Evolutionary conservation across 352 stramenopile genomes (phyloP).

Genomic region (Phytophthora capsici): DNA sequence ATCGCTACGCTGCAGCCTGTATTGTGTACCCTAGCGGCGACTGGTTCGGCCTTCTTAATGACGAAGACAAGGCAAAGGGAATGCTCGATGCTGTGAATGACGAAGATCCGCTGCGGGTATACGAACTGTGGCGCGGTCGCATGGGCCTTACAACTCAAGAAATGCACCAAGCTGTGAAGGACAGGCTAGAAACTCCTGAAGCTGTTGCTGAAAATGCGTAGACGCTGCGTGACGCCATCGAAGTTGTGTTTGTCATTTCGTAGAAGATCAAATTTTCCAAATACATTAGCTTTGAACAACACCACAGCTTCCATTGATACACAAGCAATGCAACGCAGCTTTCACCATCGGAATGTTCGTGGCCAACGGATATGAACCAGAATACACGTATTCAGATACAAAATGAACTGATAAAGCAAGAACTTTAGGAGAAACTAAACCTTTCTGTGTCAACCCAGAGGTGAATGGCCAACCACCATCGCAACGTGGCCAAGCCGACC

Average conservation of each 20-base stretch:
- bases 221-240: neutral
- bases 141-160: constrained; percentile 57
- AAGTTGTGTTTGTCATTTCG: constrained; percentile 4
- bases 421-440: neutral
- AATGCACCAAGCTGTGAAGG: constrained; percentile 56
- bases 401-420: neutral
- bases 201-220: constrained; percentile 31
- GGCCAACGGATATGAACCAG: constrained; percentile 6
- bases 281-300: constrained; percentile 1
- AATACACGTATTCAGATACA: too few species aligned
- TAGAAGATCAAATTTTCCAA: neutral
- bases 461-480: neutral
- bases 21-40: constrained; percentile 79
- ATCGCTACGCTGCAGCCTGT: constrained; percentile 74
- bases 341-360: neutral
- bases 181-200: constrained; percentile 14
- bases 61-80: constrained; percentile 47
- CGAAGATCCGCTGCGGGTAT: constrained; percentile 50
- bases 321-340: neutral
- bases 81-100: constrained; percentile 53
- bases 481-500: neutral
- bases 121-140: constrained; percentile 69
- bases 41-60: constrained; percentile 80
- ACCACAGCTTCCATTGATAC: neutral
- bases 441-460: constrained; percentile 17